Percentiles rank a stretch among this genome's conserved stretches.
phyloP scores from a whole-genome alignment of 176 grass and related monocot species.

The Hsuehochloa calcarea region DNA sequence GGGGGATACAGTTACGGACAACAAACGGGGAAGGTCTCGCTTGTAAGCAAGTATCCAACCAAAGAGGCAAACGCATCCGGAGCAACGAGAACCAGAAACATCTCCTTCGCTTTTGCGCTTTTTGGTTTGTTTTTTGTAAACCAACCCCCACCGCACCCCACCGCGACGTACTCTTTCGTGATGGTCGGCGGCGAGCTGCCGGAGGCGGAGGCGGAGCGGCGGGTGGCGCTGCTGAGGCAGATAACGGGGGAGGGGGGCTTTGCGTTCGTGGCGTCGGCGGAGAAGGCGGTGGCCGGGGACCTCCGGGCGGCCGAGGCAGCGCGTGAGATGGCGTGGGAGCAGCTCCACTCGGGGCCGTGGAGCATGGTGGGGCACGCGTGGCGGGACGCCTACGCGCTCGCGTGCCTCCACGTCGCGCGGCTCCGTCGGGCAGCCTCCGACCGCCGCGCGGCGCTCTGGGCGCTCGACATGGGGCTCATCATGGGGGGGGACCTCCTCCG shows the following conservation, averaged over 20 bases:
- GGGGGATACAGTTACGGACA: not conserved
- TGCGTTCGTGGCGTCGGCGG: slow-evolving; percentile 75
- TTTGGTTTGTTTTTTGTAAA: no score
- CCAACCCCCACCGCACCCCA: no score
- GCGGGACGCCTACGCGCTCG: slow-evolving; percentile 89
- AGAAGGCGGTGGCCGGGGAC: slow-evolving; percentile 68
- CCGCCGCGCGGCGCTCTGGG: slow-evolving; percentile 56
- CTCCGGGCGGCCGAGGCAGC: slow-evolving; percentile 83
- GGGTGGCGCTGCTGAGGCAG: slow-evolving; percentile 47
- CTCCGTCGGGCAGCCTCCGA: slow-evolving; percentile 34
- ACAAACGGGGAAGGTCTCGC: not conserved
- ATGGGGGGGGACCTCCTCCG: slow-evolving; percentile 75
- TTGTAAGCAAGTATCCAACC: not conserved
- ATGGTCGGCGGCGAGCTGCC: slow-evolving; percentile 35
- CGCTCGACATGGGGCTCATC: slow-evolving; percentile 94
- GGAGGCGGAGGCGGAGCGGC: slow-evolving; percentile 29
- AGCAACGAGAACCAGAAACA: slow-evolving; percentile 28
- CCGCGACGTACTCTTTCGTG: not conserved
- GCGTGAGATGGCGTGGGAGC: slow-evolving; percentile 96
- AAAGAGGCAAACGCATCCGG: not conserved
- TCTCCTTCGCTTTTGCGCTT: slow-evolving; percentile 36
- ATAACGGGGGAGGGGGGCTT: slow-evolving; percentile 79
- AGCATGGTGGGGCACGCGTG: slow-evolving; percentile 60
- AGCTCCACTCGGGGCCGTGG: slow-evolving; percentile 91
- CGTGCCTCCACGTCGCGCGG: slow-evolving; percentile 84